Percentiles rank a stretch among this genome's conserved stretches.
Conservation (phyloP, 139 green algal species). For the Trebouxia sp. region DNA sequence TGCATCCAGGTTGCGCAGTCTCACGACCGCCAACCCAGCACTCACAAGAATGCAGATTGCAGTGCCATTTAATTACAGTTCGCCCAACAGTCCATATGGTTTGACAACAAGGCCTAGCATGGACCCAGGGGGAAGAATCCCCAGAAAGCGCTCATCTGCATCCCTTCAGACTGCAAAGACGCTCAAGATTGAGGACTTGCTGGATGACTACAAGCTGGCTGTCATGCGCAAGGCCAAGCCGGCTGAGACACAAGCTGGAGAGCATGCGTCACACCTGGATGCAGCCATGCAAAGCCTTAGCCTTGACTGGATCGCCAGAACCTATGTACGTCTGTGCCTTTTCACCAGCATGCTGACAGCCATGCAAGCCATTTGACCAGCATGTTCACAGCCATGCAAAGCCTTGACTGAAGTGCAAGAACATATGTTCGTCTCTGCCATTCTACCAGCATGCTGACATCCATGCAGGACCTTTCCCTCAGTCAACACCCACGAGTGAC, state of each 20-base stretch:
- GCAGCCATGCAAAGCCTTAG: conserved; percentile 9
- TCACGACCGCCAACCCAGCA: too few species aligned
- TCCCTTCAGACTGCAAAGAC: neutral
- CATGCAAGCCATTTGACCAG: too few species aligned
- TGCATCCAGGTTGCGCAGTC: neutral
- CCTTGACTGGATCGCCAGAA: neutral
- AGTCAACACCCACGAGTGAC: too few species aligned
- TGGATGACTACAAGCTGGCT: conserved; percentile 3
- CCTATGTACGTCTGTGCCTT: neutral
- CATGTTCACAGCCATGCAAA: too few species aligned
- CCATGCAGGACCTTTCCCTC: too few species aligned
- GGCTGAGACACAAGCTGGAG: neutral
- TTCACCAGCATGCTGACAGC: neutral
- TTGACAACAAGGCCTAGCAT: neutral
- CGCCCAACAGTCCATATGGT: neutral
- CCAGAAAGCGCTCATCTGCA: neutral
- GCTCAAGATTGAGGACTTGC: neutral
- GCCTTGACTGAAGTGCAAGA: too few species aligned
- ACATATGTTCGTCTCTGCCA: too few species aligned
- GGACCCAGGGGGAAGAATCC: neutral
- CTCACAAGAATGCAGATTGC: neutral
- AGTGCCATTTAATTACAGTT: neutral
- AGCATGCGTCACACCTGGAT: neutral
- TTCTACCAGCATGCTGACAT: too few species aligned
- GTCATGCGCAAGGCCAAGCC: conserved; percentile 10